phyloP scores from a whole-genome alignment of 2,329 filamentous ascomycete genomes.

The Sporothrix mexicana region DNA sequence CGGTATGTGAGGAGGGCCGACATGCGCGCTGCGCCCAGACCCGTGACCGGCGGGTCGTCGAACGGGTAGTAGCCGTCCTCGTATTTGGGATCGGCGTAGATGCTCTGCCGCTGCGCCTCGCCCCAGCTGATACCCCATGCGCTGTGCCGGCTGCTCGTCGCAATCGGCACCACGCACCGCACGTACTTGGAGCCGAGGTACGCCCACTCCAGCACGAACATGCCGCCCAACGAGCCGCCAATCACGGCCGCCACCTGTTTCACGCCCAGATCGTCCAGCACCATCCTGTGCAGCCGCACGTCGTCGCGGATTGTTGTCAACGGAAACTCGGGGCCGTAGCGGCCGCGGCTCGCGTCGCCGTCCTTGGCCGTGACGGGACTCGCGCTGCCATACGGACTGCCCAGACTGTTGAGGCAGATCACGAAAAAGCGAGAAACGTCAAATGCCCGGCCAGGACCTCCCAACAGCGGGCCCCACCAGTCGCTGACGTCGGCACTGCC shows the following conservation, averaged over 20 bases:
- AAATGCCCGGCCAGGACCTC: conserved; percentile 77
- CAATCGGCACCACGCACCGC: conserved; percentile 79
- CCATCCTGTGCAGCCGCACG: conserved; percentile 84
- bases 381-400: conserved; percentile 85
- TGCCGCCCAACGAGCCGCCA: conserved; percentile 85
- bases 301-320: conserved; percentile 95
- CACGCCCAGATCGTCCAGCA: conserved; percentile 81
- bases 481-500: conserved; percentile 84
- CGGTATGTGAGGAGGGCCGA: conserved; percentile 93
- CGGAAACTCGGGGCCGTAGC: conserved; percentile 95
- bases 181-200: conserved; percentile 90
- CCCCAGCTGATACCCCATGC: conserved; percentile 93
- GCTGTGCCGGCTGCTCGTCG: conserved; percentile 82
- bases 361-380: conserved; percentile 89
- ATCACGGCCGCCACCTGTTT: conserved; percentile 78
- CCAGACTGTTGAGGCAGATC: conserved; percentile 83
- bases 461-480: conserved; percentile 86
- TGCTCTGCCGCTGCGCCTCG: conserved; percentile 86
- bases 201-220: conserved; percentile 90
- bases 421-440: conserved; percentile 84
- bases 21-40: conserved; percentile 94
- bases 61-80: conserved; percentile 95
- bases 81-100: conserved; percentile 98
- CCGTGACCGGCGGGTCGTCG: conserved; percentile 82
- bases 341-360: conserved; percentile 72